Conservation (phyloP, 1,139 yeast species). For the Lodderomyces margitis region DNA sequence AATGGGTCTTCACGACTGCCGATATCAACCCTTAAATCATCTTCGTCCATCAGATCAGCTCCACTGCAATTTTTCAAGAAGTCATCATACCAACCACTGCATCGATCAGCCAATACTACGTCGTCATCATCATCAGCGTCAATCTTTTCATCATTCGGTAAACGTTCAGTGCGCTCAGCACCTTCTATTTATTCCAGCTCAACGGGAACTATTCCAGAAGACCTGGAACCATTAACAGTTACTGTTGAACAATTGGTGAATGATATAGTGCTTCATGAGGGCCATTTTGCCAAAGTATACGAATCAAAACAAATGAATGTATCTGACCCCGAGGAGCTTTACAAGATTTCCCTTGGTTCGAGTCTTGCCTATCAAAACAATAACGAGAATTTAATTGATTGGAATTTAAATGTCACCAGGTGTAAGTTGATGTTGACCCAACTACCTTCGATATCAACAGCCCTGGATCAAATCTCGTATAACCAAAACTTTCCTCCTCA, state of each 20-base stretch:
- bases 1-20: constrained; percentile 8
- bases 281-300: constrained; percentile 18
- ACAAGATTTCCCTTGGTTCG: constrained; percentile 43
- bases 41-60: constrained; percentile 33
- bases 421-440: constrained; percentile 41
- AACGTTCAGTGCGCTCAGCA: constrained; percentile 42
- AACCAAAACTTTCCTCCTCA: constrained; percentile 37
- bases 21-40: constrained; percentile 10
- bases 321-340: constrained; percentile 23
- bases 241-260: constrained; percentile 47
- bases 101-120: constrained; percentile 11
- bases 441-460: constrained; percentile 39
- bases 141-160: constrained; percentile 36
- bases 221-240: constrained; percentile 41
- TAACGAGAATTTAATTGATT: constrained; percentile 43
- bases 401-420: constrained; percentile 48
- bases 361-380: constrained; percentile 40
- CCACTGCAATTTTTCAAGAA: constrained; percentile 26
- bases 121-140: constrained; percentile 14
- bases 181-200: constrained; percentile 44
- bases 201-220: constrained; percentile 50
- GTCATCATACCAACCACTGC: constrained; percentile 15
- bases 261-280: constrained; percentile 44
- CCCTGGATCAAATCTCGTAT: constrained; percentile 34
- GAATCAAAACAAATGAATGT: not conserved